Evolutionary conservation across 345 rosid genomes (phyloP).

Genomic region (Combretum micranthum): DNA sequence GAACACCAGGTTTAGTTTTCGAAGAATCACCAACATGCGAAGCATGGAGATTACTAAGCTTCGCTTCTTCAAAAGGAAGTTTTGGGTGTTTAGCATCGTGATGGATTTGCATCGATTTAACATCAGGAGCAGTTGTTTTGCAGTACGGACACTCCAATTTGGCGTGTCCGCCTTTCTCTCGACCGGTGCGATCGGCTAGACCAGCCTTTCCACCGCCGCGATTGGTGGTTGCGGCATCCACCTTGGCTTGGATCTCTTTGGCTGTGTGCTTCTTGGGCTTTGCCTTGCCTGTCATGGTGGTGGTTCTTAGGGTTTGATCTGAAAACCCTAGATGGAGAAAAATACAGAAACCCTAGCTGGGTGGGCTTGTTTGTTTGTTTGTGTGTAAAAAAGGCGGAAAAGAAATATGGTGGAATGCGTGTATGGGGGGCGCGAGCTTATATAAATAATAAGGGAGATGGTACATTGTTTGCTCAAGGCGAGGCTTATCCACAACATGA

Average conservation of each 20-base stretch:
- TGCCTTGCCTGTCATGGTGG: constrained; percentile 82
- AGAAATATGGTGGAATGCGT: no score
- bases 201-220: constrained; percentile 97
- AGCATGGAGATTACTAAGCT: constrained; percentile 60
- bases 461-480: no score
- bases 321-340: not conserved
- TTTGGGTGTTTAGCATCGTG: constrained; percentile 88
- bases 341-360: no score
- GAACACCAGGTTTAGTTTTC: constrained; percentile 28
- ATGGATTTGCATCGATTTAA: constrained; percentile 89
- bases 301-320: not conserved
- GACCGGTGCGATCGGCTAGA: constrained; percentile 50
- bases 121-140: constrained; percentile 65
- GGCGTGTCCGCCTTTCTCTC: constrained; percentile 88
- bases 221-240: constrained; percentile 85
- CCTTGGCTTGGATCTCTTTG: constrained; percentile 79
- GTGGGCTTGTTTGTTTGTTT: no score
- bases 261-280: constrained; percentile 99
- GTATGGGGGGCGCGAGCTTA: no score
- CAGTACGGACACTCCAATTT: constrained; percentile 91
- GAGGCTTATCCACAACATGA: no score
- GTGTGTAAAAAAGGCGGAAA: no score
- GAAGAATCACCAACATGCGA: constrained; percentile 8
- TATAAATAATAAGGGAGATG: no score
- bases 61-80: constrained; percentile 62